A percentile compares a stretch with the other conserved stretches of the same genome.
Conservation (phyloP, 352 stramenopile species). For the Globisporangium rhizosaccharum region DNA sequence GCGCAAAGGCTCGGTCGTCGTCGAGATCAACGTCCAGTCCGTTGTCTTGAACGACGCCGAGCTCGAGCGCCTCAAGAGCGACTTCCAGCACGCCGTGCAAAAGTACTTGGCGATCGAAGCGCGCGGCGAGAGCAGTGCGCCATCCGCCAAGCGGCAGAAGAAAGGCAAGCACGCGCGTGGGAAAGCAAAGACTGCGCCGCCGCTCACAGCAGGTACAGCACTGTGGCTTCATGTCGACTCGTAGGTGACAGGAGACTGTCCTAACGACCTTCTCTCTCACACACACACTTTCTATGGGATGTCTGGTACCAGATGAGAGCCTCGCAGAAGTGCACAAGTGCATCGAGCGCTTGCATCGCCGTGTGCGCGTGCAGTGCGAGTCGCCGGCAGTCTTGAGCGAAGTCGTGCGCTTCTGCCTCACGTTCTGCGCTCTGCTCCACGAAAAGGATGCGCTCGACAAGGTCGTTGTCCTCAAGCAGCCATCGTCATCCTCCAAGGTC, state of each 20-base stretch:
- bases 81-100: constrained; percentile 31
- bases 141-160: constrained; percentile 55
- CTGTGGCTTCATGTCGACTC: no score
- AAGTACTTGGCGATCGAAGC: constrained; percentile 24
- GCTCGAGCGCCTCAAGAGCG: constrained; percentile 33
- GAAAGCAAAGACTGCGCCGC: constrained; percentile 11
- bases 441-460: constrained; percentile 32
- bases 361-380: constrained; percentile 28
- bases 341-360: constrained; percentile 32
- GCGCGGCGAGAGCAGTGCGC: constrained; percentile 16
- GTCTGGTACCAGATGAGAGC: constrained; percentile 13
- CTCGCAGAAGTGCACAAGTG: constrained; percentile 30
- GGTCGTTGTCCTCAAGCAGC: constrained; percentile 12
- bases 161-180: constrained; percentile 44
- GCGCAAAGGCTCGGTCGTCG: constrained; percentile 4
- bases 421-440: constrained; percentile 33
- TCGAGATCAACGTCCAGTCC: constrained; percentile 20
- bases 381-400: constrained; percentile 26
- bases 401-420: constrained; percentile 37
- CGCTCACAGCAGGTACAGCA: constrained; percentile 4
- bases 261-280: neutral
- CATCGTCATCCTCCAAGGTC: no score
- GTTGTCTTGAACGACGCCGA: constrained; percentile 30
- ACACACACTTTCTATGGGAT: neutral
- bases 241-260: no score